Base-by-base conservation (phyloP, 179 eudicot genomes). In the Drosera spatulata region DNA sequence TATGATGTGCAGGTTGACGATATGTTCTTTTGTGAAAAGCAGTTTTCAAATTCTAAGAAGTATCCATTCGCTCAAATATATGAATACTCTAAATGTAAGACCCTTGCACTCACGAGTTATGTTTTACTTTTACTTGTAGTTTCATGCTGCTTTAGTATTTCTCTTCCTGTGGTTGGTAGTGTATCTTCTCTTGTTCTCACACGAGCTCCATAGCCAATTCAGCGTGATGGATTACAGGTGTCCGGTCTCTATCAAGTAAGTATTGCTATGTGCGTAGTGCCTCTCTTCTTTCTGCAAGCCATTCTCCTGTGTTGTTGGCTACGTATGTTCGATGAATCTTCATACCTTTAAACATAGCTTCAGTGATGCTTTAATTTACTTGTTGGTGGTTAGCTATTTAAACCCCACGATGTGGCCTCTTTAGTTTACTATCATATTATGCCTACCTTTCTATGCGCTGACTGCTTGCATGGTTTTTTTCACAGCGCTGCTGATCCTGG, bases 401-500 rank as follows among this genome's bases (percentile, higher is more conserved):
- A n/a, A n/a, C n/a, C n/a, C n/a, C n/a, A n/a, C n/a, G n/a, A n/a
- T n/a, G n/a, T n/a, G n/a, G n/a, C n/a, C n/a, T n/a, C n/a, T n/a
- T n/a, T n/a, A n/a, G n/a, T n/a, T n/a, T n/a, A n/a, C n/a, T n/a
- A n/a, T n/a, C n/a, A n/a, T n/a, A n/a, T n/a, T n/a, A n/a, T n/a
- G n/a, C n/a, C n/a, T n/a, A n/a, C n/a, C n/a, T n/a, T 62, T 56
- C 33, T 13, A 46, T 67, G 12, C 11, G 39, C 58, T 54, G 48
- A 46, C 43, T 65, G 42, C 13, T 38, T 53, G 65, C 58, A 40
- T 50, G 48, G n/a, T 39, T 53, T 56, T 62, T 12, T 61, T 40
- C 72, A 64, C 67, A 91, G 98, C 60, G 85, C 88, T 63, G 98
- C 68, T 15, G 96, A 91, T 64, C 97, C 97, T 59, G 96, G 97